Evolutionary conservation across 108 stramenopile genomes (phyloP), one percentile per base, ranked within the genome.

Genomic region (Hondaea fermentalgiana): DNA sequence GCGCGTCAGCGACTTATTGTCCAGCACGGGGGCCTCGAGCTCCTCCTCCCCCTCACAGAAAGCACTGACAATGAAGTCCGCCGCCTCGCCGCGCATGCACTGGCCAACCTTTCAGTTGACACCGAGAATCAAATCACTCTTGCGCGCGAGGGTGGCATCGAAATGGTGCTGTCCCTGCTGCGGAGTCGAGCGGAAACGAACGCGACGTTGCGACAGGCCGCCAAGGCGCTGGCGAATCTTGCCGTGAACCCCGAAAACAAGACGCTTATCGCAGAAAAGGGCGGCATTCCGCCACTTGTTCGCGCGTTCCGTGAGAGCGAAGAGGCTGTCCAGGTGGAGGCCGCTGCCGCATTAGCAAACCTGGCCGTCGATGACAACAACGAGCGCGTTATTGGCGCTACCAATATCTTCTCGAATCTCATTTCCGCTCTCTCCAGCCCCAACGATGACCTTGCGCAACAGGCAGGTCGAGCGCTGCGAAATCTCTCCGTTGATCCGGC

Each of bases 341-440:
- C 94, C n/a, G 83, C 94, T 23, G 94, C 94, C 49, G 94, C 94
- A 19, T 58, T 95, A 5, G 94, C 94, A 12, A 95, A 95, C 58
- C 60, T 95, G 5, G 94, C 94, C 5, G 94, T 95, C 55, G 92
- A 95, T 59, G 94, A 94, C 76, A 58, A 59, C n/a, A 94, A 93
- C 72, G 94, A 94, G 60, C 19, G 60, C 17, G 83, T 60, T 51
- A 95, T 95, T 55, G 94, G 90, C 5, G 88, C 57, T 17, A 10
- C 23, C 19, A 92, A 93, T 0, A 93, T 92, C 4, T 59, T 95
- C 23, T 47, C 12, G n/a, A 92, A 93, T 5, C 92, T 95, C 44
- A 59, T 94, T 8, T 88, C 88, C 19, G 92, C 91, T 3, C 90
- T 91, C n/a, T 5, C 53, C 12, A 57, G 53, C n/a, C 25, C 29